These are phyloP conservation scores for Pichia deserticola DNA, from an alignment of 805 yeast genomes.

Conservation along the genomic window DNA sequence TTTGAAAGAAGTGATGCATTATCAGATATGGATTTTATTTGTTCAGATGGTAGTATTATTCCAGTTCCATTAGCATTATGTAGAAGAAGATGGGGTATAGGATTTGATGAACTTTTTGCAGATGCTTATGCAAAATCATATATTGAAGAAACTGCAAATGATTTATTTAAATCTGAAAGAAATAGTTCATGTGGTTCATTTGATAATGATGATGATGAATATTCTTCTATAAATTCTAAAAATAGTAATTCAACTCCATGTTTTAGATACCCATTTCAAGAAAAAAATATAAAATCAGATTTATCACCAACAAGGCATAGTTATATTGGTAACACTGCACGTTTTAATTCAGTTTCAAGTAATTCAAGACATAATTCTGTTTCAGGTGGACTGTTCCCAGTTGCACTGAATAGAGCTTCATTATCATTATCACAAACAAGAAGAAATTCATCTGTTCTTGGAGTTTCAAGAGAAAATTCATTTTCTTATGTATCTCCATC, in stretches of 20 bases:
- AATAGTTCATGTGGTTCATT: slow-evolving; percentile 1
- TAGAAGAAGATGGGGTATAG: slow-evolving; percentile 71
- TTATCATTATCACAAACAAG: slow-evolving; percentile 15
- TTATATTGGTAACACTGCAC: slow-evolving; percentile 12
- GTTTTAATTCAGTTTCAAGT: slow-evolving; percentile 6
- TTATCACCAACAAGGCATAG: background rate
- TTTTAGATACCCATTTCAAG: slow-evolving; percentile 69
- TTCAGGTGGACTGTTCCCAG: background rate
- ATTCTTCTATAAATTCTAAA: slow-evolving; percentile 7
- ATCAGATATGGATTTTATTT: slow-evolving; percentile 65
- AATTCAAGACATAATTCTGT: slow-evolving; percentile 15
- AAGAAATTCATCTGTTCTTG: slow-evolving; percentile 12
- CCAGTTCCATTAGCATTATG: slow-evolving; percentile 54
- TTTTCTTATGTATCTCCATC: slow-evolving; percentile 2
- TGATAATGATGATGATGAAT: slow-evolving; percentile 17
- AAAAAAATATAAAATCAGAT: slow-evolving; percentile 18
- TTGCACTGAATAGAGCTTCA: slow-evolving; percentile 9
- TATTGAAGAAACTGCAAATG: slow-evolving; percentile 18
- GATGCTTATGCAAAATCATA: slow-evolving; percentile 58
- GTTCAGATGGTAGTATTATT: slow-evolving; percentile 63
- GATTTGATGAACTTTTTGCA: slow-evolving; percentile 54
- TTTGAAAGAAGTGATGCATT: slow-evolving; percentile 57
- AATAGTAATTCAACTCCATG: slow-evolving; percentile 34
- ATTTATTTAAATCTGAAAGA: background rate
- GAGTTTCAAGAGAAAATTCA: slow-evolving; percentile 2